Conservation (phyloP, 805 yeast species). For the Tetrapisispora pingtungensis region DNA sequence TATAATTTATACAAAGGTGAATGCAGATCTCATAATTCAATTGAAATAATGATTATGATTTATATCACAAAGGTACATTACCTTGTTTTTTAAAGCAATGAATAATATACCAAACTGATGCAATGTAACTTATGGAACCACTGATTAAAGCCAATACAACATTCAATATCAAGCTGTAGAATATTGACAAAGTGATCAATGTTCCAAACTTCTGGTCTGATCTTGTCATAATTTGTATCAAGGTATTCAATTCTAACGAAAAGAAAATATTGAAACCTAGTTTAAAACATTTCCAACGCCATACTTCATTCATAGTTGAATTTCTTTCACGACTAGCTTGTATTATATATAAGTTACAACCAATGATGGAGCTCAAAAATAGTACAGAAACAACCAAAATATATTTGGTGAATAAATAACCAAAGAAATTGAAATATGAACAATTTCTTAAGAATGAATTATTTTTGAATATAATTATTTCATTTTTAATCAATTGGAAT, state of each 20-base stretch:
- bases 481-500: neutral
- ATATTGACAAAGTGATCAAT: conserved; percentile 56
- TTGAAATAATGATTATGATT: neutral
- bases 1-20: neutral
- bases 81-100: conserved; percentile 18
- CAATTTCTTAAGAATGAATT: conserved; percentile 65
- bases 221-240: conserved; percentile 51
- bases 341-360: neutral
- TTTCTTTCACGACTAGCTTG: neutral
- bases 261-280: conserved; percentile 64
- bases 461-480: conserved; percentile 56
- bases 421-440: conserved; percentile 70
- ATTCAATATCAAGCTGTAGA: conserved; percentile 60
- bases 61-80: neutral
- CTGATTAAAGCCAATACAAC: conserved; percentile 55
- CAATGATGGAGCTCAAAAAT: neutral
- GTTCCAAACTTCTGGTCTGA: conserved; percentile 58
- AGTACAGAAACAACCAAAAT: neutral
- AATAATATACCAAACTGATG: conserved; percentile 57
- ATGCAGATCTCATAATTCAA: neutral
- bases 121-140: conserved; percentile 64
- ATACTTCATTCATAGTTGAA: conserved; percentile 20
- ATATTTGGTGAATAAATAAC: conserved; percentile 58
- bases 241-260: conserved; percentile 57
- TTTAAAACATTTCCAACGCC: conserved; percentile 80